Evolutionary conservation across 805 yeast genomes (phyloP).

Genomic region (Saccharomycopsis fodiens): DNA sequence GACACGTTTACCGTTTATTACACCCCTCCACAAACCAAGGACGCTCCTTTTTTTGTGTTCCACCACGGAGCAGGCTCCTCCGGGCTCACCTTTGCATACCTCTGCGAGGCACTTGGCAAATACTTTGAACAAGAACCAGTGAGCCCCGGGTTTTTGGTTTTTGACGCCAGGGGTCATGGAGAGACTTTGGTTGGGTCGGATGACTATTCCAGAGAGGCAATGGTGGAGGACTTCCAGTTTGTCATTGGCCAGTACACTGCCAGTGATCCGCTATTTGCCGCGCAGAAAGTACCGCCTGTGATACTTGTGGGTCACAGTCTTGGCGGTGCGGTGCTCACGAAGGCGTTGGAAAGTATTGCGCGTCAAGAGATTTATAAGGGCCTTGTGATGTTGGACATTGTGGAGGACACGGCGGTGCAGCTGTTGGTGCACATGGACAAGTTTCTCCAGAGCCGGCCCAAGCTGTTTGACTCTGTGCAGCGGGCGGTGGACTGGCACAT

Average conservation of each 20-base stretch:
- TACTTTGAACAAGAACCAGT: conserved; percentile 24
- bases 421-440: conserved; percentile 59
- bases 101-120: conserved; percentile 32
- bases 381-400: conserved; percentile 77
- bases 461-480: conserved; percentile 39
- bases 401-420: conserved; percentile 82
- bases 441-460: conserved; percentile 64
- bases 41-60: conserved; percentile 55
- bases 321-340: conserved; percentile 81
- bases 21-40: conserved; percentile 37
- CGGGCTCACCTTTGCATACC: conserved; percentile 63
- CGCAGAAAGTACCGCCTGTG: conserved; percentile 28
- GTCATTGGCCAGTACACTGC: conserved; percentile 37
- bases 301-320: conserved; percentile 82
- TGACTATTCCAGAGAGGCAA: conserved; percentile 39
- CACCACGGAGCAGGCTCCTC: conserved; percentile 97
- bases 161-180: conserved; percentile 88
- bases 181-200: conserved; percentile 30
- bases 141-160: conserved; percentile 58
- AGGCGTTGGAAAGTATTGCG: conserved; percentile 29
- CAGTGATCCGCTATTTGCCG: conserved; percentile 14
- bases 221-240: conserved; percentile 51
- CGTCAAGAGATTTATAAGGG: conserved; percentile 44
- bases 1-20: conserved; percentile 47
- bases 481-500: conserved; percentile 82